Evolutionary conservation across 73 alveolate genomes (phyloP).

Genomic region (Paraurostyla sp.): DNA sequence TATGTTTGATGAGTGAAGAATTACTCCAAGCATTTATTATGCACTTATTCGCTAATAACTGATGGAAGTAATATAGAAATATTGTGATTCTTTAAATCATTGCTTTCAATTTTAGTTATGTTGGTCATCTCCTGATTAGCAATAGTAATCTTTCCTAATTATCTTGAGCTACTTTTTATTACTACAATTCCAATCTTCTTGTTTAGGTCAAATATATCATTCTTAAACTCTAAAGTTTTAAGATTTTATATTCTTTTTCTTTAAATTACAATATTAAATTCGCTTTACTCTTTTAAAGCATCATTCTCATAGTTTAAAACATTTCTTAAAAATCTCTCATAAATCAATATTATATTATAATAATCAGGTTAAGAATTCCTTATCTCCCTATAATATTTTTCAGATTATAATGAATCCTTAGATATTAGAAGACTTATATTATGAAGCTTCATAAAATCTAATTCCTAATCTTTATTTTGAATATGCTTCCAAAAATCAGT

Average conservation of each 20-base stretch:
- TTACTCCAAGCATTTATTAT: constrained; percentile 12
- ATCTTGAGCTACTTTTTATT: background rate
- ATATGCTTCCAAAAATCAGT: background rate
- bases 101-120: background rate
- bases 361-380: background rate
- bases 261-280: background rate
- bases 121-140: background rate
- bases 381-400: background rate
- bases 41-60: background rate
- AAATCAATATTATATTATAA: background rate
- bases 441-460: background rate
- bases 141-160: background rate
- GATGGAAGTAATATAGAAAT: background rate
- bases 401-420: constrained; percentile 6
- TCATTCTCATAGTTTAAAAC: constrained; percentile 37
- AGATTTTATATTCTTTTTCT: constrained; percentile 2
- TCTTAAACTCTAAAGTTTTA: background rate
- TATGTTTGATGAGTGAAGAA: background rate
- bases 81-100: background rate
- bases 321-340: background rate
- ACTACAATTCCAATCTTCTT: constrained; percentile 17
- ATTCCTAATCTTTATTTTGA: background rate
- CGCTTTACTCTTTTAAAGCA: constrained; percentile 4
- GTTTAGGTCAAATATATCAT: constrained; percentile 19
- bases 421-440: background rate